Evolutionary conservation across 2,329 filamentous ascomycete species (phyloP), one percentile per base, ranked within the genome.

Genomic region (Neopestalotiopsis sp.): DNA sequence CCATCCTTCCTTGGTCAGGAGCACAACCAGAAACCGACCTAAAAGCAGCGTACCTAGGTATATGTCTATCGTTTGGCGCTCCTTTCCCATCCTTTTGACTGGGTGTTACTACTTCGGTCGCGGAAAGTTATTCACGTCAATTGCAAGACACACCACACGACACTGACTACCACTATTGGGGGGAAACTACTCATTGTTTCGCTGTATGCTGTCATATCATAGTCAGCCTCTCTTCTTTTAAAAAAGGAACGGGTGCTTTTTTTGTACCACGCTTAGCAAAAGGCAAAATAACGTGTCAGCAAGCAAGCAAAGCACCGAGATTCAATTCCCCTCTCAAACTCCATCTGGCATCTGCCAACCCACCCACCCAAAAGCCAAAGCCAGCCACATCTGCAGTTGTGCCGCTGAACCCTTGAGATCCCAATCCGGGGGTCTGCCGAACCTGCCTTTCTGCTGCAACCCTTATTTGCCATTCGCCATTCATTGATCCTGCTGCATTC

Each of bases 401-500:
- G 63, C 63, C 63, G 53, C 63, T 20, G 38, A 56, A 34, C 63
- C 45, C 24, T n/a, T 56, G 30, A 49, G 45, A 53, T 53, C 45
- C 20, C 17, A 53, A n/a, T 17, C 49, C 32, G 28, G 28, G 34
- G 24, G 40, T 20, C 17, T 42, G 17, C 34, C 24, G 34, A 12
- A 38, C 34, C 34, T 38, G 34, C 34, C 34, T 38, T 9, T 38
- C 10, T 38, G 34, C 34, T 53, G 20, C 38, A 30, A 65, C 62
- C 63, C 20, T 49, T n/a, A 34, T 40, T 53, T 64, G 61, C 40
- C n/a, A 34, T 57, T 38, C 38, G 61, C 40, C n/a, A 34, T 57
- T 38, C 38, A 49, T 65, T 45, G 45, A 58, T 66, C 63, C 63
- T 66, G 63, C 63, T 28, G 57, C 30, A 49, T 66, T 56, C 28